Evolutionary conservation across 345 rosid species (phyloP), one percentile per base, ranked within the genome.

Genomic region (Carallia pectinifolia): DNA sequence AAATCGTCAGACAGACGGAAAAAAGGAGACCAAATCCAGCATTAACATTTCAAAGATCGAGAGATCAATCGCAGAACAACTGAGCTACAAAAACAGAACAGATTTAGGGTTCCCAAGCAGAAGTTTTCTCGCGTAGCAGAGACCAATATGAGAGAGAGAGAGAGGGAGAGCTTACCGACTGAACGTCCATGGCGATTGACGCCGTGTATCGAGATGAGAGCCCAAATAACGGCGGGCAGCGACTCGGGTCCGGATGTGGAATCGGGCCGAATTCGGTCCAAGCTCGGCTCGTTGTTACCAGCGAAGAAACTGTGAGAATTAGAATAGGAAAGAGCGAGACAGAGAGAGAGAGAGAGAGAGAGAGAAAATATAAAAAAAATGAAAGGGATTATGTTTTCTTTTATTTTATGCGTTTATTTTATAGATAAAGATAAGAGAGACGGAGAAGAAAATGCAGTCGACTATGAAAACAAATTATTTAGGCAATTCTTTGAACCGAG

Each of bases 111-210:
- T 65, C 55, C 60, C 31, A 48, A 61, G 7, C 33, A 73, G 64
- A 58, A 40, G 67, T 40, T 15, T 71, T 27, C 68, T 48, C 10
- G 50, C 50, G 30, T 52, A 79, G 81, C 68, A 67, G 60, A 62
- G 65, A 40, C 7, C 13, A 71, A 48, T 40, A 23, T 53, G 15
- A 1, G 44, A 18, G 13, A 38, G 27, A 23, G 50, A 50, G 75
- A 68, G 70, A 60, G n/a, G 62, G 60, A 56, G 31, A 30, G 31
- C 92, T 87, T 76, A 82, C 90, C 72, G 82, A 80, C 83, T 80
- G 72, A 30, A 64, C 71, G 80, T 58, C 58, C 79, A 80, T 74
- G 74, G 13, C 50, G 71, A 60, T 63, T 52, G 61, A 53, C n/a
- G 44, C 44, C 1, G 29, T 9, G 50, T 23, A 56, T 56, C 47